Evolutionary conservation across 495 filamentous ascomycete species (phyloP).

Genomic region (Beverwykella pulmonaria): DNA sequence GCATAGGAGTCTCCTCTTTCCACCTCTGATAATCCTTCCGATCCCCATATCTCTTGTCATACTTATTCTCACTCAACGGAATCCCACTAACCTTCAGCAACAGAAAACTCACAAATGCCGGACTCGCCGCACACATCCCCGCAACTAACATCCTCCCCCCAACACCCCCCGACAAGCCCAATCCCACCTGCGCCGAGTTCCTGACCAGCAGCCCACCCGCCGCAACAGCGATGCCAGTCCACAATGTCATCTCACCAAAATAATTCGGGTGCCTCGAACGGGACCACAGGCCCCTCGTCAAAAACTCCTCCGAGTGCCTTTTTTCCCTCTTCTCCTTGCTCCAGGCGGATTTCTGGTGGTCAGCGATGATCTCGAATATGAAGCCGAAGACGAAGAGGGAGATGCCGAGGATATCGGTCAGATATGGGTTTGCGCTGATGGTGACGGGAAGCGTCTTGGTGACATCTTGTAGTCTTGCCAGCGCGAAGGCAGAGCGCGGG

Average conservation of each 20-base stretch:
- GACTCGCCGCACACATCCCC: constrained; percentile 58
- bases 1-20: constrained; percentile 68
- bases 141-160: constrained; percentile 48
- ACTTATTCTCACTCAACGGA: constrained; percentile 65
- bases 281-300: constrained; percentile 61
- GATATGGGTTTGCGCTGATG: constrained; percentile 46
- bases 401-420: constrained; percentile 58
- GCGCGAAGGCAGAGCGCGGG: constrained; percentile 49
- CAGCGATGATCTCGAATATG: constrained; percentile 61
- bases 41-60: constrained; percentile 64
- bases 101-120: constrained; percentile 63
- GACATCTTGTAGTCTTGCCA: constrained; percentile 21
- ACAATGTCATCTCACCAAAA: constrained; percentile 66
- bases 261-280: constrained; percentile 68
- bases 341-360: constrained; percentile 64
- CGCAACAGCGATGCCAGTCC: constrained; percentile 61
- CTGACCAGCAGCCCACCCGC: constrained; percentile 55
- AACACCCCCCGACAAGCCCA: constrained; percentile 50
- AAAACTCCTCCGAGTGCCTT: constrained; percentile 63
- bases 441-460: constrained; percentile 3
- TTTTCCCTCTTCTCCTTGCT: constrained; percentile 57
- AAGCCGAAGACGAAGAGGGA: constrained; percentile 59
- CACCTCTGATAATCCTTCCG: constrained; percentile 66
- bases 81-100: constrained; percentile 63
- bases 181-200: constrained; percentile 48